phyloP scores from a whole-genome alignment of 2,329 filamentous ascomycete species.

The Phyllosticta citrichinensis region DNA sequence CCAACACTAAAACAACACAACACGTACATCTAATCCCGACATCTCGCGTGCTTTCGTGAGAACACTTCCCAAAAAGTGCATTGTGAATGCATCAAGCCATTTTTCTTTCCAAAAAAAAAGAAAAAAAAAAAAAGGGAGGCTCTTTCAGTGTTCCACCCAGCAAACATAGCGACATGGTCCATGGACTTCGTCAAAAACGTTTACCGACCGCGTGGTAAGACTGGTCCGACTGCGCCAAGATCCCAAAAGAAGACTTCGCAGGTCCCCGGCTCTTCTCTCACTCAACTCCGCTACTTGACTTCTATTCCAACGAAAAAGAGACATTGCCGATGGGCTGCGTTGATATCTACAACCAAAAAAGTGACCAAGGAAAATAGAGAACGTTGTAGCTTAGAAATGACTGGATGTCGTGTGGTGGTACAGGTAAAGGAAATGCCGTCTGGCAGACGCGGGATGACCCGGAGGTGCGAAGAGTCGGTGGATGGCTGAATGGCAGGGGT shows the following conservation, averaged over 20 bases:
- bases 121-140: background rate
- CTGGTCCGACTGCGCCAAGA: slow-evolving; percentile 5
- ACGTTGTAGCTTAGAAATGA: background rate
- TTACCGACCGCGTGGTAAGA: background rate
- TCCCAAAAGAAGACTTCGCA: background rate
- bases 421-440: background rate
- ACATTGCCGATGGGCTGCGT: slow-evolving; percentile 9
- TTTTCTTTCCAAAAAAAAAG: background rate
- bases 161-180: background rate
- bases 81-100: background rate
- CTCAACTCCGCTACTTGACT: slow-evolving; percentile 2
- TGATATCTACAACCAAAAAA: slow-evolving; percentile 7
- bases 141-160: background rate
- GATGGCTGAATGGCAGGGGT: background rate
- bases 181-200: background rate
- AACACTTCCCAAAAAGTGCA: background rate
- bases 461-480: background rate
- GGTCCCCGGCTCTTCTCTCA: background rate
- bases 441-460: slow-evolving; percentile 3
- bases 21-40: background rate
- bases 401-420: background rate
- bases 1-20: background rate
- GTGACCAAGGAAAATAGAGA: slow-evolving; percentile 1
- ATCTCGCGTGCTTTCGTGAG: background rate
- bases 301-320: slow-evolving; percentile 6